Conservation (phyloP, 805 yeast genomes). For the Zygoascus tannicola region DNA sequence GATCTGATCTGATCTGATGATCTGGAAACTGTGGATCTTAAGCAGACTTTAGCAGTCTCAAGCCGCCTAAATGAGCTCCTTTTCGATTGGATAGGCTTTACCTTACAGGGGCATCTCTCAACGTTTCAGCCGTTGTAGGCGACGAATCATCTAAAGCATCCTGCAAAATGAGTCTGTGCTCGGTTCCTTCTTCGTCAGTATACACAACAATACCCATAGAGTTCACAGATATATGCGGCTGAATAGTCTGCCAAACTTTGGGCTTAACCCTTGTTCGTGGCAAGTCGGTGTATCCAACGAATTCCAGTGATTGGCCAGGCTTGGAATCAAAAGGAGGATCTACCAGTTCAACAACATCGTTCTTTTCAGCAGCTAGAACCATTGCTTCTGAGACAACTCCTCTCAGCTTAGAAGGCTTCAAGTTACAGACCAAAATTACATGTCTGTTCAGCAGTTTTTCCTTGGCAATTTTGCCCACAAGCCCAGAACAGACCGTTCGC, state of each 20-base stretch:
- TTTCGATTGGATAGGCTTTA: no score
- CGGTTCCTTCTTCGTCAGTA: conserved; percentile 2
- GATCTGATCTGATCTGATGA: no score
- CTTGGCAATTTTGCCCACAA: conserved; percentile 37
- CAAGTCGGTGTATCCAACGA: conserved; percentile 21
- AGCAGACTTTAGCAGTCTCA: no score
- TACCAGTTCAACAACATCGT: conserved; percentile 36
- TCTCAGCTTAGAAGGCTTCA: conserved; percentile 55
- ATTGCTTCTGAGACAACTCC: conserved; percentile 56
- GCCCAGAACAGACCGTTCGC: conserved; percentile 46
- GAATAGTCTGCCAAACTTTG: conserved; percentile 15
- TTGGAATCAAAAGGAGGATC: conserved; percentile 34
- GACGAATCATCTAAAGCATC: background rate
- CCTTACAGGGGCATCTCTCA: background rate
- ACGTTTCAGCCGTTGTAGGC: background rate
- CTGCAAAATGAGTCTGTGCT: background rate
- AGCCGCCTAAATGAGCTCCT: no score
- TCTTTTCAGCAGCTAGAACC: conserved; percentile 46
- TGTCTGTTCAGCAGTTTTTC: conserved; percentile 32
- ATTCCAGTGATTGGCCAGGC: conserved; percentile 35
- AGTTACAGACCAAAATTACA: conserved; percentile 48
- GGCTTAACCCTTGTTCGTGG: conserved; percentile 19
- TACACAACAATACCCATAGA: conserved; percentile 6
- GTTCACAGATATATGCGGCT: conserved; percentile 6
- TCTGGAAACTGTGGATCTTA: no score